phyloP scores from a whole-genome alignment of 495 filamentous ascomycete genomes.

The Penicillium pancosmium region DNA sequence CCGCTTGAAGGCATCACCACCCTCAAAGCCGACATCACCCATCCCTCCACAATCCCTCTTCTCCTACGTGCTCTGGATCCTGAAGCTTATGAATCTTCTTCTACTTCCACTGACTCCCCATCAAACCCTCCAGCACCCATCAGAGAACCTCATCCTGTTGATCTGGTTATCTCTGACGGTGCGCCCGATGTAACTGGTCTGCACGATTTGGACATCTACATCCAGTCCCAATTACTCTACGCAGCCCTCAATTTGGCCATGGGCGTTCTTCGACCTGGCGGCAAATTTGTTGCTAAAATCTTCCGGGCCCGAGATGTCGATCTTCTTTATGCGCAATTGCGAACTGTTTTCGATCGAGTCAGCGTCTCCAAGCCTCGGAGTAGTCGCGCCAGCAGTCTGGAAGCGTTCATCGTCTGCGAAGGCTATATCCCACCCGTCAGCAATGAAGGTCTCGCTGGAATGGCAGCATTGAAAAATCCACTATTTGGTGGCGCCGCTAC shows the following conservation, averaged over 20 bases:
- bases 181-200: constrained; percentile 96
- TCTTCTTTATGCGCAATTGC: constrained; percentile 87
- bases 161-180: constrained; percentile 92
- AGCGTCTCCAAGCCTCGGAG: constrained; percentile 91
- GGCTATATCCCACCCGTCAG: constrained; percentile 66
- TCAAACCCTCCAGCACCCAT: constrained; percentile 35
- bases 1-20: constrained; percentile 89
- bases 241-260: constrained; percentile 90
- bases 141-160: constrained; percentile 70
- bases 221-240: constrained; percentile 93
- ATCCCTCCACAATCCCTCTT: constrained; percentile 89
- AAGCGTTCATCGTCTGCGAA: constrained; percentile 94
- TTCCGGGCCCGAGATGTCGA: constrained; percentile 94
- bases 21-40: constrained; percentile 93
- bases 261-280: constrained; percentile 87
- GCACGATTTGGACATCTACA: constrained; percentile 96
- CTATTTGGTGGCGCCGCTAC: constrained; percentile 47
- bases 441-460: constrained; percentile 34
- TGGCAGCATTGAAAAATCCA: constrained; percentile 48
- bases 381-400: constrained; percentile 89
- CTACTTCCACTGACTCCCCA: constrained; percentile 27
- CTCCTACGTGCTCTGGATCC: constrained; percentile 83
- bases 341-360: constrained; percentile 84
- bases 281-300: constrained; percentile 97
- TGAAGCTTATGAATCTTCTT: constrained; percentile 63